These are phyloP conservation scores for Ramaria sp. DNA, from an alignment of 768 basidiomycete species.

Conservation along the genomic window DNA sequence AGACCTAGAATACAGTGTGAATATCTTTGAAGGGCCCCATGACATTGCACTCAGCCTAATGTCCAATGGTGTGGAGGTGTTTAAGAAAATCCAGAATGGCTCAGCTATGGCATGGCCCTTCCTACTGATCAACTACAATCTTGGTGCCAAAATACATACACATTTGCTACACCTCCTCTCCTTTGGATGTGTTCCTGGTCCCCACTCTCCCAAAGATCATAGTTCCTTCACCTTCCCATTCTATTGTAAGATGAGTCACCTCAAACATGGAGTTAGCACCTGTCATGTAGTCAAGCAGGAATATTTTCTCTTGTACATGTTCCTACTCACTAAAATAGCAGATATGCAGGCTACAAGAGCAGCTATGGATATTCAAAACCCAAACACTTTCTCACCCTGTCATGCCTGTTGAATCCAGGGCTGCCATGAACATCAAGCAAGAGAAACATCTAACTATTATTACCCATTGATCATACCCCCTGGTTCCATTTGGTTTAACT, in stretches of 20 bases:
- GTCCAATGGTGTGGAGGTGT: too few species aligned
- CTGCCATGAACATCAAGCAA: too few species aligned
- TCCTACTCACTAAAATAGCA: not conserved
- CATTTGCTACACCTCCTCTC: too few species aligned
- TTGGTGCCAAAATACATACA: not conserved
- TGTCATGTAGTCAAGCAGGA: not conserved
- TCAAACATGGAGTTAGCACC: slow-evolving; percentile 29
- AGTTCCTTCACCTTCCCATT: slow-evolving; percentile 1
- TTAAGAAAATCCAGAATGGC: too few species aligned
- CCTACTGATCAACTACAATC: not conserved
- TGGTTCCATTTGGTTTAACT: not conserved
- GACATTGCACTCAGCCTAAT: too few species aligned
- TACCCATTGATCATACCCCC: too few species aligned
- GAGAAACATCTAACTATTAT: too few species aligned
- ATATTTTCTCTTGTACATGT: not conserved
- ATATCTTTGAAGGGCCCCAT: not conserved
- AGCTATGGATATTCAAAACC: not conserved
- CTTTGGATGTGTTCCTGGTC: not conserved
- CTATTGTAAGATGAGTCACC: slow-evolving; percentile 26
- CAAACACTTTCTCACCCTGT: not conserved
- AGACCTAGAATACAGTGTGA: not conserved
- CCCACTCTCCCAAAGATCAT: not conserved
- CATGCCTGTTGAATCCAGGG: not conserved
- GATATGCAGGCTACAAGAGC: not conserved
- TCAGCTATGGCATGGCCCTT: not conserved